Evolutionary conservation across 2,329 filamentous ascomycete genomes (phyloP), one percentile per base, ranked within the genome.

Genomic region (Phoma sp.): DNA sequence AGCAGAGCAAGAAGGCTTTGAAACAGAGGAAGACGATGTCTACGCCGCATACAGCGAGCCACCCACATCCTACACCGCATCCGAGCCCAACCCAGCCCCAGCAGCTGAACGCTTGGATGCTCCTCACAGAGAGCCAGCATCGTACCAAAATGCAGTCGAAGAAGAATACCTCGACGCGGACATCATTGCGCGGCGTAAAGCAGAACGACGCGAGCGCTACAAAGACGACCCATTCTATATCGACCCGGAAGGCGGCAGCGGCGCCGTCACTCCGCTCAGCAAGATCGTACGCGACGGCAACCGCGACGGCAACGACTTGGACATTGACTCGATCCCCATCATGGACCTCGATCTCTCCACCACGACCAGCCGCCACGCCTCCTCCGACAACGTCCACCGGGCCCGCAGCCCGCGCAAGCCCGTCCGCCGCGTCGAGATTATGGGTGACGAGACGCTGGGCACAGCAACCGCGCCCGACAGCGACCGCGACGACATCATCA

Each of bases 201-300:
- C 88, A 4, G 91, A 96, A 69, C 84, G 93, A 9, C 78, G 83
- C 52, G 92, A 96, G 70, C 85, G 91, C 52, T 91, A 96, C 73
- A 89, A 85, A 63, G 93, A 98, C 69, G 95, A 99, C 67, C 95
- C 95, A 0, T 99, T 96, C 73, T 99, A 99, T 70, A 98, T 99
- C 67, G 81, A 80, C 23, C 75, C 78, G 7, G 77, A 77, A 33
- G 66, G 59, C 8, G 80, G 79, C 27, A 86, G 85, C 4, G 85
- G 86, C 30, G 83, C 83, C 5, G 88, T 89, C 0, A 93, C 90
- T 0, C 90, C 90, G 0, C 87, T 95, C 44, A 89, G 93, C 67
- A 89, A 86, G 60, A 91, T 95, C 54, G 86, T 82, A 8, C 72
- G 76, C 14, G 74, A 82, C 53, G 86, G 86, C 52, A 93, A 93